Conservation (phyloP, 2,329 filamentous ascomycete species). For the Calonectria montana region DNA sequence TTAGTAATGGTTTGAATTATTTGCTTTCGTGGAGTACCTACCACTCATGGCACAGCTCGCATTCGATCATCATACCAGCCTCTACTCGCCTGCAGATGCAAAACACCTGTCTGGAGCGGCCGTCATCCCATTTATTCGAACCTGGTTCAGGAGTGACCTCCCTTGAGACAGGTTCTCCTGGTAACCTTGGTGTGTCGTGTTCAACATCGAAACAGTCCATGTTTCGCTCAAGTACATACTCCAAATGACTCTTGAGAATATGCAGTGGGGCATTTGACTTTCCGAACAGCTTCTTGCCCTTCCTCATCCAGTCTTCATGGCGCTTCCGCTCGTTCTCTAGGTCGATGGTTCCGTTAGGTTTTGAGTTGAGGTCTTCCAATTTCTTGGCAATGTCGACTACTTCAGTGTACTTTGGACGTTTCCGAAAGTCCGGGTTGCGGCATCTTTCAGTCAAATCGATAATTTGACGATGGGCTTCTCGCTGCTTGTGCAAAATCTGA, state of each 20-base stretch:
- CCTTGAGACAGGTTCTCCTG: slow-evolving; percentile 90
- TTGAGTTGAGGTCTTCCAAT: slow-evolving; percentile 89
- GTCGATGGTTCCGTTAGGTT: slow-evolving; percentile 89
- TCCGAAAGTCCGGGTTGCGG: slow-evolving; percentile 77
- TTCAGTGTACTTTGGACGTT: slow-evolving; percentile 87
- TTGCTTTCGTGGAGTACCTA: slow-evolving; percentile 55
- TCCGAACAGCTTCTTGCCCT: slow-evolving; percentile 96
- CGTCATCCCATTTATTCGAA: slow-evolving; percentile 68
- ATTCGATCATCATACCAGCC: slow-evolving; percentile 99
- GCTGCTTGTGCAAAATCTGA: slow-evolving; percentile 93
- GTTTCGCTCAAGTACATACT: slow-evolving; percentile 91
- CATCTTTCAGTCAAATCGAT: slow-evolving; percentile 83
- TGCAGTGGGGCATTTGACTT: slow-evolving; percentile 98
- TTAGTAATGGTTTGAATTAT: slow-evolving; percentile 8
- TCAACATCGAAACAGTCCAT: slow-evolving; percentile 89
- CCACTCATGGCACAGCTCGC: slow-evolving; percentile 98
- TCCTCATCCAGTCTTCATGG: slow-evolving; percentile 99
- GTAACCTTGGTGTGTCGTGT: slow-evolving; percentile 85
- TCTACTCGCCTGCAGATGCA: slow-evolving; percentile 95
- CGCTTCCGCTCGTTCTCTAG: slow-evolving; percentile 94
- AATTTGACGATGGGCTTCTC: slow-evolving; percentile 92
- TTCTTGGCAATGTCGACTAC: slow-evolving; percentile 91
- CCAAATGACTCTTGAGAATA: slow-evolving; percentile 94
- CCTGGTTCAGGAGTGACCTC: slow-evolving; percentile 73
- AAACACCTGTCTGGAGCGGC: slow-evolving; percentile 82